Base-by-base conservation (phyloP, 495 filamentous ascomycete genomes). In the Hyphodiscus hymeniophilus region DNA sequence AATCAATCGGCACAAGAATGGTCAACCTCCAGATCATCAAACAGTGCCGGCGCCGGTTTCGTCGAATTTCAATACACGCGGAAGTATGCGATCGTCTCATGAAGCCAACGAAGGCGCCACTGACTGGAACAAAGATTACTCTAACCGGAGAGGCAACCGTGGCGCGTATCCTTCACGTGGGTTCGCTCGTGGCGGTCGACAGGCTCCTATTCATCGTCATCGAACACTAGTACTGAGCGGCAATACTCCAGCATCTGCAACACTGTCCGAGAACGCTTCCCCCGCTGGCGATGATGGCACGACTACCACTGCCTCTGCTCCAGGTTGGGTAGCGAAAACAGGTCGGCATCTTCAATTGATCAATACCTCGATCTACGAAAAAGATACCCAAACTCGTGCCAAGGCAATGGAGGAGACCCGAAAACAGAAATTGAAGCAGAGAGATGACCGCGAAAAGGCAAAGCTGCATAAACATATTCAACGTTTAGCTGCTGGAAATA, bases 291-390 rank as follows among this genome's bases (percentile, higher is more conserved):
- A 40, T 67, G 35, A 42, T 10, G 22, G 16, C 22, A 18, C 12
- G 30, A 8, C 18, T 3, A 20, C 50, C 15, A 4, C 16, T 2
- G 35, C 48, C 23, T 4, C 24, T 31, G 23, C 23, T 7, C 41
- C 23, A 20, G 58, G 77, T 10, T 94, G 87, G 84, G 79, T 94
- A 24, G 74, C 83, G 17, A 91, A 84, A 60, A 80, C 71, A 44
- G 89, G 89, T 54, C 84, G 88, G 43, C 88, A 94, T 55, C 77
- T 90, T 65, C 89, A 95, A 63, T 65, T 95, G 39, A 95, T 96
- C 66, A 95, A 94, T 59, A 74, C 81, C 15, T 74, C 80, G 2
- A 75, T 94, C 12, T 94, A 86, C 64, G 82, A 94, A 56, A 82
- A 86, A 63, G 79, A 86, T 45, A 71, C 73, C 1, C 77, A 81